Percentiles rank a stretch among this genome's conserved stretches.
phyloP scores from a whole-genome alignment of 495 filamentous ascomycete genomes.

The Xylaria nigripes region DNA sequence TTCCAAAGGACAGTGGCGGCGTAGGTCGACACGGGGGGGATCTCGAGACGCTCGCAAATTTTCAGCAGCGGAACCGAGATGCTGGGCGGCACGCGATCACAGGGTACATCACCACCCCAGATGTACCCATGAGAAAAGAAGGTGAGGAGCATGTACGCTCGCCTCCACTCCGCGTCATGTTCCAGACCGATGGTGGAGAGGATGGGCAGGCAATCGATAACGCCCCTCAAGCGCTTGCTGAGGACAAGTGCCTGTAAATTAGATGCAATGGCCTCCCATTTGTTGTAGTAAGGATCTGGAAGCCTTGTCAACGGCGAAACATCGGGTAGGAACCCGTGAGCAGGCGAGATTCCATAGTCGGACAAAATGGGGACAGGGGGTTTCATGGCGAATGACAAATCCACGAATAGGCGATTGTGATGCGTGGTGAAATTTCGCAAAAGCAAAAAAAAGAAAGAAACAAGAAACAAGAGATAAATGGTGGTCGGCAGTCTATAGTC shows the following conservation, averaged over 20 bases:
- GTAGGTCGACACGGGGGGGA: slow-evolving; percentile 93
- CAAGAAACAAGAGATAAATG: too few species aligned
- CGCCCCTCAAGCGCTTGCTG: slow-evolving; percentile 66
- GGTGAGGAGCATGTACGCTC: slow-evolving; percentile 78
- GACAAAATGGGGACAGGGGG: slow-evolving; percentile 67
- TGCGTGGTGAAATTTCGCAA: too few species aligned
- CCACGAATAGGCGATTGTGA: too few species aligned
- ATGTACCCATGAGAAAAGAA: slow-evolving; percentile 92
- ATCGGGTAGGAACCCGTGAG: slow-evolving; percentile 80
- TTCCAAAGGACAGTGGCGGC: slow-evolving; percentile 92
- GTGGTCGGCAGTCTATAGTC: not conserved
- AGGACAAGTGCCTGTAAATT: slow-evolving; percentile 85
- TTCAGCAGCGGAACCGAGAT: slow-evolving; percentile 75
- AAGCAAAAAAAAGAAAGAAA: too few species aligned
- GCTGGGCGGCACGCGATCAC: slow-evolving; percentile 72
- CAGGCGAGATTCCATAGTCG: slow-evolving; percentile 82
- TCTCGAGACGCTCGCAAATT: slow-evolving; percentile 70
- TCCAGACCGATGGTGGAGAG: slow-evolving; percentile 72
- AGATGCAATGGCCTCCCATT: slow-evolving; percentile 77
- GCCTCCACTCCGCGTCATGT: slow-evolving; percentile 80
- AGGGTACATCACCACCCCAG: slow-evolving; percentile 82
- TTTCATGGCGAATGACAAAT: slow-evolving; percentile 71
- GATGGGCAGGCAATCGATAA: slow-evolving; percentile 70
- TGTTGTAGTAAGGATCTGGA: slow-evolving; percentile 81
- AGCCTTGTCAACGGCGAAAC: slow-evolving; percentile 71